These are phyloP conservation scores for Pestalotiopsis sp. DNA, from an alignment of 2,329 filamentous ascomycete species.

Conservation along the genomic window DNA sequence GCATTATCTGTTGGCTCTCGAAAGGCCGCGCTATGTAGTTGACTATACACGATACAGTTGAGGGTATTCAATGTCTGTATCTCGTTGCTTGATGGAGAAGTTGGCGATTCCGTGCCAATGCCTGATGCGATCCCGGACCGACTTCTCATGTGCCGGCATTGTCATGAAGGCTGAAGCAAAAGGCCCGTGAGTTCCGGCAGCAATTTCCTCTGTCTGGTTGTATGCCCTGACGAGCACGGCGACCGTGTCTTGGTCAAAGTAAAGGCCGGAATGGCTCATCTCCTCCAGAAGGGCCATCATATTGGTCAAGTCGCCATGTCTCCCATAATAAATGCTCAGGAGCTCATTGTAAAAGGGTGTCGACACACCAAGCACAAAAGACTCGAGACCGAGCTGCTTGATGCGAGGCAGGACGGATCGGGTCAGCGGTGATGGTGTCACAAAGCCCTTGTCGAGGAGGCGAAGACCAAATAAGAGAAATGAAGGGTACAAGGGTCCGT, in stretches of 20 bases:
- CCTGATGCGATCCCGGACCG: constrained; percentile 29
- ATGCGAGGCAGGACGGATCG: constrained; percentile 67
- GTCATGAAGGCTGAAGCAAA: constrained; percentile 35
- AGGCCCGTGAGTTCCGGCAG: constrained; percentile 20
- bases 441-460: constrained; percentile 60
- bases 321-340: constrained; percentile 62
- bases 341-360: constrained; percentile 72
- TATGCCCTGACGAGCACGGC: constrained; percentile 37
- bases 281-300: constrained; percentile 63
- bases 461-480: constrained; percentile 61
- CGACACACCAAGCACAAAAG: constrained; percentile 72
- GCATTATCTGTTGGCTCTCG: background rate
- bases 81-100: constrained; percentile 26
- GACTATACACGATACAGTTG: background rate
- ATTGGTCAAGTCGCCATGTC: constrained; percentile 58
- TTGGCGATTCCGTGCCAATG: constrained; percentile 32
- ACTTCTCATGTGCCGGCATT: constrained; percentile 39
- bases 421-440: constrained; percentile 58
- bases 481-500: constrained; percentile 67
- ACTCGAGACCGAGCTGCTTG: constrained; percentile 68
- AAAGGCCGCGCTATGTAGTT: background rate
- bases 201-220: constrained; percentile 18
- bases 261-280: constrained; percentile 66
- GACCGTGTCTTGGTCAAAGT: constrained; percentile 54
- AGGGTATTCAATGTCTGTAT: constrained; percentile 19